phyloP scores from a whole-genome alignment of 257 asterid genomes.

The Rubia yunnanensis region DNA sequence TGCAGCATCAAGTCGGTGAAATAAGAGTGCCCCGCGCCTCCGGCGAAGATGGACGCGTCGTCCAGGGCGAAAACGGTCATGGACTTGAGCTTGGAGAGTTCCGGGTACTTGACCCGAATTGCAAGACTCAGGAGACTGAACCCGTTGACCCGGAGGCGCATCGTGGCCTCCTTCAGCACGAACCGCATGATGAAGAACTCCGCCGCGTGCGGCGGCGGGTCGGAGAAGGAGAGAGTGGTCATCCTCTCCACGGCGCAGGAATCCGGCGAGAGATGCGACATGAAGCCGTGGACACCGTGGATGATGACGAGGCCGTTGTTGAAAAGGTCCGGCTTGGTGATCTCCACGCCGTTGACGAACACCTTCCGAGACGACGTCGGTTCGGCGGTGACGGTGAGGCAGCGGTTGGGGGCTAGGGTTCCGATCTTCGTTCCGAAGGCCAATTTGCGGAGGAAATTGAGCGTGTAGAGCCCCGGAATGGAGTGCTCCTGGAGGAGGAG shows the following conservation, averaged over 20 bases:
- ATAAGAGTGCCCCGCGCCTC: conserved; percentile 48
- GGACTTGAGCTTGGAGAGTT: conserved; percentile 35
- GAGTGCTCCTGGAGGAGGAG: conserved; percentile 70
- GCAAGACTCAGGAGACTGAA: conserved; percentile 49
- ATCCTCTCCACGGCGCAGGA: conserved; percentile 57
- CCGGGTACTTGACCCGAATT: conserved; percentile 45
- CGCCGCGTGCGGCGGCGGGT: conserved; percentile 31
- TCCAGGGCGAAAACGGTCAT: conserved; percentile 71
- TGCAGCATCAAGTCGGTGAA: conserved; percentile 51
- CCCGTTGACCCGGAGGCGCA: conserved; percentile 47
- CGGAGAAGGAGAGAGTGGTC: conserved; percentile 46
- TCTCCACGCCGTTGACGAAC: conserved; percentile 60
- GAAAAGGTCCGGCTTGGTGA: conserved; percentile 54
- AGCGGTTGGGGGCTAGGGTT: conserved; percentile 43
- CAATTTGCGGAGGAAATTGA: conserved; percentile 42
- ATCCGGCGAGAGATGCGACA: conserved; percentile 52
- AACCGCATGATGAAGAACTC: conserved; percentile 28
- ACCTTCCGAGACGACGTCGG: conserved; percentile 19
- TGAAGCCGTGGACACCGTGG: conserved; percentile 55
- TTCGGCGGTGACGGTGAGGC: conserved; percentile 56
- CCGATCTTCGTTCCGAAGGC: conserved; percentile 66
- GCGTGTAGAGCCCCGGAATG: conserved; percentile 54
- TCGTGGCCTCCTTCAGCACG: conserved; percentile 55
- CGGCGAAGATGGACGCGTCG: conserved; percentile 52
- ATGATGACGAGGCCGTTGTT: conserved; percentile 52